These are phyloP conservation scores for Medicago ruthenica DNA, from an alignment of 306 rosid genomes.

Conservation along the genomic window DNA sequence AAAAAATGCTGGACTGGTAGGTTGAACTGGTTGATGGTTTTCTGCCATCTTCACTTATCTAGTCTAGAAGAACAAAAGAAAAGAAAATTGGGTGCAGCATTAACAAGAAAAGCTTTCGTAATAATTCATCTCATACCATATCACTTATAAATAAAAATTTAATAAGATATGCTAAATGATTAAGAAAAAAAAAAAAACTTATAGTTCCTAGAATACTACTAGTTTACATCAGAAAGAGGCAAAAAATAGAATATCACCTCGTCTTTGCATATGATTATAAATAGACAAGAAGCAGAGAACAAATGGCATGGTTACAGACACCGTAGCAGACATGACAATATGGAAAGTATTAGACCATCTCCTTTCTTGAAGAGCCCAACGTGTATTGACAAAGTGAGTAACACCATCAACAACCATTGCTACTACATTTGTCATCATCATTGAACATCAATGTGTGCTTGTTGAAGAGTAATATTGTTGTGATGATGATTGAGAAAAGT, in stretches of 20 bases:
- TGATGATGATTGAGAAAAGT: background rate
- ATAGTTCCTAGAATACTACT: background rate
- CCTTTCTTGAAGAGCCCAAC: slow-evolving; percentile 71
- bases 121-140: slow-evolving; percentile 6
- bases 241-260: slow-evolving; percentile 33
- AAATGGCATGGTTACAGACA: slow-evolving; percentile 53
- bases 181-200: slow-evolving; percentile 1
- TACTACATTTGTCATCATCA: slow-evolving; percentile 51
- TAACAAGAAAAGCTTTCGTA: background rate
- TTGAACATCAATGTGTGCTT: background rate
- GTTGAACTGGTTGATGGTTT: background rate
- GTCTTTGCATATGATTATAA: slow-evolving; percentile 28
- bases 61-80: background rate
- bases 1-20: background rate
- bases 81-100: background rate
- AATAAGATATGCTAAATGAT: background rate
- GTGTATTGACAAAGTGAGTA: slow-evolving; percentile 51
- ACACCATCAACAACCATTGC: slow-evolving; percentile 52
- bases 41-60: background rate
- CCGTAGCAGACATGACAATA: slow-evolving; percentile 50
- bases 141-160: background rate
- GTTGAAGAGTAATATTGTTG: background rate
- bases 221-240: slow-evolving; percentile 43
- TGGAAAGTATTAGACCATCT: slow-evolving; percentile 59
- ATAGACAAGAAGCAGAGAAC: slow-evolving; percentile 50